These are phyloP conservation scores for Emiliania huxleyi DNA, from an alignment of 78 protist species.

Conservation along the genomic window DNA sequence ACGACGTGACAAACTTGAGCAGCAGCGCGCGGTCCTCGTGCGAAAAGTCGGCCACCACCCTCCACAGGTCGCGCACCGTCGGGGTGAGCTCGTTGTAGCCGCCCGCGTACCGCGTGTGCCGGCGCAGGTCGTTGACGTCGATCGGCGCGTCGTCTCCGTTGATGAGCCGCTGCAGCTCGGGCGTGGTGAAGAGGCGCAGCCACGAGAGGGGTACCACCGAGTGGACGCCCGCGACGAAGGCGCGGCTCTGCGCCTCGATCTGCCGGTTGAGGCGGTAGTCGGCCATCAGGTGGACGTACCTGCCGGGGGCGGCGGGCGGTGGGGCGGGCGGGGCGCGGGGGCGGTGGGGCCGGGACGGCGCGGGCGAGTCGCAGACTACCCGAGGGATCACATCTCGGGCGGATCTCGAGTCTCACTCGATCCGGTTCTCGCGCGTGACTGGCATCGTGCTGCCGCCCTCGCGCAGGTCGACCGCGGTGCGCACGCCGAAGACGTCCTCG, in stretches of 20 bases:
- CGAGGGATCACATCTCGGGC: too few species aligned
- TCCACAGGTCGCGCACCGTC: constrained; percentile 37
- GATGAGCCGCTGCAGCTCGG: not conserved
- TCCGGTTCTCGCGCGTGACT: not conserved
- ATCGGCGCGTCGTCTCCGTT: constrained; percentile 11
- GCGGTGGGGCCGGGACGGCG: not conserved
- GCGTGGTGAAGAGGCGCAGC: not conserved
- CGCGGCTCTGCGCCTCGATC: not conserved
- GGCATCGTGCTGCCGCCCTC: not conserved
- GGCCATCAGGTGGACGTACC: constrained; percentile 27
- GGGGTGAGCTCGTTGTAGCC: not conserved
- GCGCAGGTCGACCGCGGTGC: not conserved
- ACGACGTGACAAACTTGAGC: constrained; percentile 33
- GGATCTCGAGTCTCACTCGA: not conserved
- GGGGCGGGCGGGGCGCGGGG: not conserved
- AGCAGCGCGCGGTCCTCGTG: not conserved
- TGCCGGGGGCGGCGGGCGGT: not conserved
- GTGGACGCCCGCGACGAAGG: not conserved
- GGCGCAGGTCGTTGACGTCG: constrained; percentile 40
- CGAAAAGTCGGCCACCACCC: not conserved
- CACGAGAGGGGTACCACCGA: not conserved
- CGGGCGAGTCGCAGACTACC: not conserved
- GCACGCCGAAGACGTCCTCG: not conserved
- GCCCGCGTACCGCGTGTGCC: constrained; percentile 22
- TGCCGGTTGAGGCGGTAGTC: constrained; percentile 31